Evolutionary conservation across 257 asterid genomes (phyloP).

Genomic region (Perilla frutescens): DNA sequence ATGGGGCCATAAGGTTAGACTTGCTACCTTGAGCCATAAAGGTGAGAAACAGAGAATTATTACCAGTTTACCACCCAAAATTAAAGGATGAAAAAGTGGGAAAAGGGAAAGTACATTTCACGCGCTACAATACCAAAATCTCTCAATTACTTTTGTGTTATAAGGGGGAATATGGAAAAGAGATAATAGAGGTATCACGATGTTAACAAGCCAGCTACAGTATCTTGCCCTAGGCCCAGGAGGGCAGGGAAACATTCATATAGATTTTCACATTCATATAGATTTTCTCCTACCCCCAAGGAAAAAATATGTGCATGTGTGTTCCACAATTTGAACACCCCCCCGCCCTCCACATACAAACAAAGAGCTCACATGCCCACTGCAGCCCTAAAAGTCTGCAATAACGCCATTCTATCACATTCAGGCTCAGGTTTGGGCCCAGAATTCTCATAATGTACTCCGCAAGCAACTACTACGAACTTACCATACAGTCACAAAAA

Average conservation of each 20-base stretch:
- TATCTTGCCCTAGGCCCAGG: neutral
- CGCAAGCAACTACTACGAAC: neutral
- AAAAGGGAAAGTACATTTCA: neutral
- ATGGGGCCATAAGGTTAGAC: neutral
- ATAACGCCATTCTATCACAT: neutral
- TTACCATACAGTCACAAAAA: neutral
- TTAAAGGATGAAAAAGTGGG: neutral
- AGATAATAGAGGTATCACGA: neutral
- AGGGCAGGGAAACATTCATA: neutral
- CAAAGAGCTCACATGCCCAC: neutral
- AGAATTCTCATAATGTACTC: neutral
- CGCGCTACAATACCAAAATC: neutral
- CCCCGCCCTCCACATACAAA: neutral
- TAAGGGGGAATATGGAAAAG: neutral
- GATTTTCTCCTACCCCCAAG: neutral
- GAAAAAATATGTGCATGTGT: neutral
- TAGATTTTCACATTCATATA: neutral
- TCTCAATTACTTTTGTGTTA: neutral
- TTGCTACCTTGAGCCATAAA: slow-evolving; percentile 6
- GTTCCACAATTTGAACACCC: neutral
- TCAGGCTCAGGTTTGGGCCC: too few relatives aligned
- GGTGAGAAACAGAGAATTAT: too few relatives aligned
- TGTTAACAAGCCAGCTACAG: slow-evolving; percentile 3
- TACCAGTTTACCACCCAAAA: neutral
- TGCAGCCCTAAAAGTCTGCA: neutral